Base-by-base conservation (phyloP, 805 yeast genomes). In the Sugiyamaella boreocaroliniensis region DNA sequence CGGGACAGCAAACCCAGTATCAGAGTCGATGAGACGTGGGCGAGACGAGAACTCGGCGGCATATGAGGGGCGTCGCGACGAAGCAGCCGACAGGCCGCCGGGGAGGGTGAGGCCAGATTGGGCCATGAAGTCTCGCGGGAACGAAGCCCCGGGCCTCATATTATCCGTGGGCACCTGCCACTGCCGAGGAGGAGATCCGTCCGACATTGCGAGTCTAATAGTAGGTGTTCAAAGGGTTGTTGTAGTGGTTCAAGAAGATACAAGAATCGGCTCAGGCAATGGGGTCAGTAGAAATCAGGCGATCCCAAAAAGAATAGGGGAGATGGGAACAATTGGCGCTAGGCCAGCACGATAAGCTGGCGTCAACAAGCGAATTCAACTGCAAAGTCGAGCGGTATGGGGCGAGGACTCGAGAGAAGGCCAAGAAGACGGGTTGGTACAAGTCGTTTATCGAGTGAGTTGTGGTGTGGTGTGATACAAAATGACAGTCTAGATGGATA, bases 31-130 rank as follows among this genome's bases (percentile, higher is more conserved):
- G 29, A 54, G 48, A 18, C 56, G 52, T 15, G 66, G 67, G 1
- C 69, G 54, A 11, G 64, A 55, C 5, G 69, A 76, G 58, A 80
- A 75, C 64, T 82, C 87, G 3, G 86, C 86, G 12, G 86, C 82
- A 62, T 78, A 82, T 55, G 82, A 77, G 15, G 87, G 87, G 58
- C 87, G 70, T 62, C 87, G 46, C 2, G 54, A 53, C 4, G 54
- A 50, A 14, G 49, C 48, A 12, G 50, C 47, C 16, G 51, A 47
- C 48, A 47, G 16, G 37, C 37, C 37, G 4, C 37, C 37, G 4
- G n/a, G 12, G 11, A 32, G 11, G n/a, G 37, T 14, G 4, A 32
- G n/a, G 4, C 37, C 37, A 14, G 37, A 22, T 22, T 22, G 37
- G 37, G n/a, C 37, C 37, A 32, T 32, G 37, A 32, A 32, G 37